Evolutionary conservation across 2,329 filamentous ascomycete genomes (phyloP).

Genomic region (Colletotrichum incanum): DNA sequence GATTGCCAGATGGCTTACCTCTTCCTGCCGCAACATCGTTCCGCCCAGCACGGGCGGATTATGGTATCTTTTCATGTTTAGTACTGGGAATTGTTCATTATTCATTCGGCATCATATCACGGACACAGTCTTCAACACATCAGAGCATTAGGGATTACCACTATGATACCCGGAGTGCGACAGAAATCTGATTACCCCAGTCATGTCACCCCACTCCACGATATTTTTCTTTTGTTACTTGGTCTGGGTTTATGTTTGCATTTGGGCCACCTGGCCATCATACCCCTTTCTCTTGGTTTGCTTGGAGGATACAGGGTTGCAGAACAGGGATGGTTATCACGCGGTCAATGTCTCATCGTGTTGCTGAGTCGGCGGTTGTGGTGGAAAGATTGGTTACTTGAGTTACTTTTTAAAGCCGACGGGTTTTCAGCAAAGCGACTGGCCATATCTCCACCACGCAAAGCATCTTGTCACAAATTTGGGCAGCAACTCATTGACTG

Average conservation of each 20-base stretch:
- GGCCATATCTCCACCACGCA: neutral
- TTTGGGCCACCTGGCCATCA: conserved; percentile 27
- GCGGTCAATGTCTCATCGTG: neutral
- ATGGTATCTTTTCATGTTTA: neutral
- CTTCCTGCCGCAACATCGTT: neutral
- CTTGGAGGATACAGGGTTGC: conserved; percentile 6
- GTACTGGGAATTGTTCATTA: conserved; percentile 6
- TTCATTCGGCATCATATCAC: conserved; percentile 36
- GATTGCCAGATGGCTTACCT: neutral
- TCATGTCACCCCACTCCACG: conserved; percentile 44
- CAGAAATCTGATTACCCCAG: conserved; percentile 43
- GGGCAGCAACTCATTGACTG: neutral
- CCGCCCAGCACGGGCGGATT: neutral
- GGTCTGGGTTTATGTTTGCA: conserved; percentile 6
- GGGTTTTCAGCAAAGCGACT: neutral
- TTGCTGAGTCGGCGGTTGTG: neutral
- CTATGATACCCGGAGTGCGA: conserved; percentile 46
- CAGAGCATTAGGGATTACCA: conserved; percentile 44
- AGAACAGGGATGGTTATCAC: conserved; percentile 4
- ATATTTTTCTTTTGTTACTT: conserved; percentile 21
- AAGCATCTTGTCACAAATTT: neutral
- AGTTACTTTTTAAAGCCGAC: neutral
- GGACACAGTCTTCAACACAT: conserved; percentile 35
- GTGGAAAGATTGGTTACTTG: conserved; percentile 9
- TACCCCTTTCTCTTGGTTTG: conserved; percentile 24